Evolutionary conservation across 2,329 filamentous ascomycete species (phyloP).

Genomic region (Neurospora sp.): DNA sequence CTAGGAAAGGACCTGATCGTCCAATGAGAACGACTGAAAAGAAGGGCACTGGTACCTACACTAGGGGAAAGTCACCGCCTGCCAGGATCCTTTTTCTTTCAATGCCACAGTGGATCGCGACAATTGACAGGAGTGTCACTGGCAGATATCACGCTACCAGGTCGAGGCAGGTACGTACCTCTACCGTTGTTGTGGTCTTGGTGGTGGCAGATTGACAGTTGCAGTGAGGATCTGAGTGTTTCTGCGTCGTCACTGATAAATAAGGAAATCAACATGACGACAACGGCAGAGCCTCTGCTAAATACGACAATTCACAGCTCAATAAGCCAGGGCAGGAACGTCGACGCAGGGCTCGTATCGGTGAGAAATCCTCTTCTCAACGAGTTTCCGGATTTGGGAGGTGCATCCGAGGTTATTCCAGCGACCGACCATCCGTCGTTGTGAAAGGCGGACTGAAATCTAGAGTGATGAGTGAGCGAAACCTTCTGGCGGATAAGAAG

Average conservation of each 20-base stretch:
- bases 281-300: neutral
- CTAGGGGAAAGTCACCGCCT: neutral
- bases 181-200: neutral
- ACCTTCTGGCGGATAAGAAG: neutral
- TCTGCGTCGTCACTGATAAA: neutral
- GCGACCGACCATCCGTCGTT: neutral
- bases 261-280: neutral
- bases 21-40: too few relatives aligned
- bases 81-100: neutral
- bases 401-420: conserved; percentile 3
- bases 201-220: neutral
- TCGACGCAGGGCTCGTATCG: neutral
- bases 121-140: neutral
- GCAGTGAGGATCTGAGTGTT: neutral
- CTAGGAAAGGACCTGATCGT: neutral
- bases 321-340: neutral
- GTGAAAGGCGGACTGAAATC: neutral
- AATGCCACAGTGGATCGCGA: conserved; percentile 1
- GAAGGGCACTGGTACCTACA: too few relatives aligned
- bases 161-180: too few relatives aligned
- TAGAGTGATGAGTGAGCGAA: neutral
- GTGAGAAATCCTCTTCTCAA: neutral
- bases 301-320: neutral
- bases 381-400: neutral
- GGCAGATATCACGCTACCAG: neutral